phyloP scores from a whole-genome alignment of 306 rosid genomes.

The Mucuna pruriens region DNA sequence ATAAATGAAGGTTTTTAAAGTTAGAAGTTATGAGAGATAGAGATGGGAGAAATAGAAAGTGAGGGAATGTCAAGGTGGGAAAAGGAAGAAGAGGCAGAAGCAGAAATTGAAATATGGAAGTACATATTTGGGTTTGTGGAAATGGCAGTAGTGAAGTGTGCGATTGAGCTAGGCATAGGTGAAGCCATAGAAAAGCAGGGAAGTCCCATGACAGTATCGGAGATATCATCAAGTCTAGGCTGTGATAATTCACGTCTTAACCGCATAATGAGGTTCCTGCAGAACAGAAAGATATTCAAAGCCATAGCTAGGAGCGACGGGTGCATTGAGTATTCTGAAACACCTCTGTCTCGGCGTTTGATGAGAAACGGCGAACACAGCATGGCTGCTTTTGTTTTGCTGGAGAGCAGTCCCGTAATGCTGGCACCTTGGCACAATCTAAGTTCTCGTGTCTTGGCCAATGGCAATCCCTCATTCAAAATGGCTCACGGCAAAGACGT shows the following conservation, averaged over 20 bases:
- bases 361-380: constrained; percentile 25
- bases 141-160: constrained; percentile 66
- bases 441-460: constrained; percentile 20
- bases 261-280: constrained; percentile 71
- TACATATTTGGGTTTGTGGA: constrained; percentile 65
- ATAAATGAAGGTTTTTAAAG: no score
- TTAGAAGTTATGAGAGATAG: no score
- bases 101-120: constrained; percentile 48
- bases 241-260: constrained; percentile 46
- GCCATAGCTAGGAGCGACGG: background rate
- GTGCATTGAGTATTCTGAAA: constrained; percentile 22
- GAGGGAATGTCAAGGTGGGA: background rate
- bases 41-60: constrained; percentile 21
- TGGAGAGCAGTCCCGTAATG: constrained; percentile 53
- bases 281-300: constrained; percentile 55
- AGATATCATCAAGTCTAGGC: constrained; percentile 49
- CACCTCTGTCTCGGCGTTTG: constrained; percentile 50
- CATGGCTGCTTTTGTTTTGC: constrained; percentile 34
- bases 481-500: constrained; percentile 56
- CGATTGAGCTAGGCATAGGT: constrained; percentile 68
- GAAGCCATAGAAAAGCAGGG: constrained; percentile 64
- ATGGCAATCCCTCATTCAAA: constrained; percentile 41
- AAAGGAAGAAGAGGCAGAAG: constrained; percentile 43
- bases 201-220: constrained; percentile 55
- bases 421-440: constrained; percentile 55